A percentile compares a stretch with the other conserved stretches of the same genome.
phyloP scores from a whole-genome alignment of 768 basidiomycete species.

The Podaxis mareebaensis region DNA sequence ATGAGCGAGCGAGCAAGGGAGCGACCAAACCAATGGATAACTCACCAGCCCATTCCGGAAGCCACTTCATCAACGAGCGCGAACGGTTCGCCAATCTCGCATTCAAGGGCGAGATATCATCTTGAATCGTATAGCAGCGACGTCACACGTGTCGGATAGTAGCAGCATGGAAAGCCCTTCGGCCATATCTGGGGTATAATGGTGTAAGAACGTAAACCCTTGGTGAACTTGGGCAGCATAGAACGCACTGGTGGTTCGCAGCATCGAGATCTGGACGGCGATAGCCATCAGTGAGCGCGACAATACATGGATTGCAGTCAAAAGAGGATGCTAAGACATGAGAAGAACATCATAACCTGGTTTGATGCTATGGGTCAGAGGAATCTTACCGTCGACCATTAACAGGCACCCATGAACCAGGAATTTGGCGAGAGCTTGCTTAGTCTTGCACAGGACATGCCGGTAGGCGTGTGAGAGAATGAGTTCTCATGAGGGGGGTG shows the following conservation, averaged over 20 bases:
- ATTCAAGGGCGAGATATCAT: not conserved
- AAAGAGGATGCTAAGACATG: not conserved
- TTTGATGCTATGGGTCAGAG: not conserved
- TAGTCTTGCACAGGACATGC: not conserved
- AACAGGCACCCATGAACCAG: not conserved
- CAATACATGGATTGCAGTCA: not conserved
- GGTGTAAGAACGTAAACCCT: not conserved
- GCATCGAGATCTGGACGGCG: not conserved
- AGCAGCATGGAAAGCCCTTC: not conserved
- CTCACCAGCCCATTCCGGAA: too few species aligned
- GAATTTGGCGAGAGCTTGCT: not conserved
- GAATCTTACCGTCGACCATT: not conserved
- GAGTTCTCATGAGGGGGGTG: not conserved
- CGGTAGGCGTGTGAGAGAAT: not conserved
- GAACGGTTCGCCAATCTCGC: not conserved
- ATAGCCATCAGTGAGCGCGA: not conserved
- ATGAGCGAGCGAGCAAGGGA: not conserved
- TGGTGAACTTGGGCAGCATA: not conserved
- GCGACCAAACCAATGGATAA: too few species aligned
- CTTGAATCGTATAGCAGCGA: not conserved
- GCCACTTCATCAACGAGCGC: not conserved
- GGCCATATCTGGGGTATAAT: not conserved
- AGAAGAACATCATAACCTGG: too few species aligned
- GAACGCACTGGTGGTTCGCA: not conserved
- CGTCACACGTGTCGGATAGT: not conserved